Base-by-base conservation (phyloP, 208 protist species). In the Tetramitus jugosus region DNA sequence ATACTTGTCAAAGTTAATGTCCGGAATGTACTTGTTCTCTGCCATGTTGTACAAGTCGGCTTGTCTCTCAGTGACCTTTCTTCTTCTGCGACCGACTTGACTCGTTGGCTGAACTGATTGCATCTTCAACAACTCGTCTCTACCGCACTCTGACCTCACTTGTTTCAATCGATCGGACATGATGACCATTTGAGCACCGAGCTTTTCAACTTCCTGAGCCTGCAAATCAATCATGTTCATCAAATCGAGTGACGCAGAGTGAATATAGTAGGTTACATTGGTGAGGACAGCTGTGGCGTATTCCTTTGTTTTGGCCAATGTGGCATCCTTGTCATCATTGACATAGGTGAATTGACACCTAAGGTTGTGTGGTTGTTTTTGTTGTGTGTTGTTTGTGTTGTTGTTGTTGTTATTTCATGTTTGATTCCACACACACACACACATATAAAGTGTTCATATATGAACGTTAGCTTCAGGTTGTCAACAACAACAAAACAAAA, bases 131-230 rank as follows among this genome's bases (percentile, higher is more conserved):
- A 65, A 65, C 23, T 65, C 60, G 35, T 65, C 60, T 31, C 60
- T 10, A 65, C 60, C 60, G 26, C 33, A 40, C 60, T 40, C 3
- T 23, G 60, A 35, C 17, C 60, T 10, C 23, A 33, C n/a, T n/a
- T n/a, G 40, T 65, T 65, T 65, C 23, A 65, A 65, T 40, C 60
- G 60, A 65, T 65, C 60, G 31, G 35, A 65, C 35, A 65, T 65
- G 20, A 65, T 65, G 6, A 33, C 40, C 60, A 65, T 65, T 65
- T 65, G 33, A 40, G 60, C 29, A 20, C 60, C 60, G 40, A 65
- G 35, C 17, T 33, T 10, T 40, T 65, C 40, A 39, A 65, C 40
- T 65, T 65, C 60, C 40, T 65, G 60, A n/a, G 60, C n/a, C 40
- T 65, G 33, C 40, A 65, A 65, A 31, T 65, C 60, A 39, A 65